Base-by-base conservation (phyloP, 2,329 filamentous ascomycete species). In the Ramularia endophylla region DNA sequence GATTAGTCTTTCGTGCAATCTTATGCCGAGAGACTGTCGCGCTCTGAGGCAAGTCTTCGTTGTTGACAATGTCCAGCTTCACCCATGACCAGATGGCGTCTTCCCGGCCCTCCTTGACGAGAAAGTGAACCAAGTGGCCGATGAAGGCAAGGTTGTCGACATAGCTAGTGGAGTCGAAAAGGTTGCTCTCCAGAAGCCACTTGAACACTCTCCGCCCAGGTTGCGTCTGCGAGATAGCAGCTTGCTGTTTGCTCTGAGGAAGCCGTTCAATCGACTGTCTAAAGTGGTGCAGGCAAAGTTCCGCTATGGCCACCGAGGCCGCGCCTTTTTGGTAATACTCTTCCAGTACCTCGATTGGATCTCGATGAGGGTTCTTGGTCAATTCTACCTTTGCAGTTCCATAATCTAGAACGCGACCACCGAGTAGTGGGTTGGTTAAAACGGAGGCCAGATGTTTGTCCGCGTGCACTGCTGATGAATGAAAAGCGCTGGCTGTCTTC, bases 401-500 rank as follows among this genome's bases (percentile, higher is more conserved):
- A 16, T 43, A 47, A 20, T 53, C 46, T 17, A 39, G 29, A 29
- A 31, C 31, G 16, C 19, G n/a, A 17, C 28, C 20, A 36, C 36
- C 43, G 36, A 78, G 65, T 5, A 77, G 58, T 3, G 73, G 73
- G 52, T 71, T 75, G 11, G 65, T 68, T 27, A 78, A 54, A 22
- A 78, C 65, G 5, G 71, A 69, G 25, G 69, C 57, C 43, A 78
- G 56, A 53, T 75, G 74, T 36, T 58, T 60, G 36, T 69, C 65
- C 1, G 71, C 63, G 36, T 61, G 53, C 30, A 54, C 57, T 15
- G 62, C 59, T 5, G 66, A 68, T 3, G 67, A 67, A 6, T 55
- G 52, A 5, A 50, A 25, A 11, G 11, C 22, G 22, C 22, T 25
- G 11, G 22, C 22, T 25, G 22, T 6, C 11, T 11, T 25, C 6